Percentiles rank a stretch among this genome's conserved stretches.
Conservation (phyloP, 2,329 filamentous ascomycete genomes). For the Xylaria sp. region DNA sequence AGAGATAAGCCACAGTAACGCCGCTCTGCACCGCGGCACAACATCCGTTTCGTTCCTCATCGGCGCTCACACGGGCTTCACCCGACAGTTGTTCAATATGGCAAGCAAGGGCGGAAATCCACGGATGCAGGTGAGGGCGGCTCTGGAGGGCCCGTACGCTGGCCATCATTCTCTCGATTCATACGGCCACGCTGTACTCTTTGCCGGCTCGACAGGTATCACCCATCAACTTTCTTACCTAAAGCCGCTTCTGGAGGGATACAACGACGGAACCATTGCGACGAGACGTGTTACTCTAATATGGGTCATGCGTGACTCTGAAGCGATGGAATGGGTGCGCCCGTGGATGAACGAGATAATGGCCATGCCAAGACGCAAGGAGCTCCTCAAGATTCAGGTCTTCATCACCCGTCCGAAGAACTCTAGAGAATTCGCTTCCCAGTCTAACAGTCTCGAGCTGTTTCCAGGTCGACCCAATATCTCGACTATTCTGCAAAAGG, state of each 20-base stretch:
- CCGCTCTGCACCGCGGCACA: slow-evolving; percentile 49
- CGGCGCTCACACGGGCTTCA: slow-evolving; percentile 88
- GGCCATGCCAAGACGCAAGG: slow-evolving; percentile 80
- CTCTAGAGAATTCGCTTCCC: slow-evolving; percentile 81
- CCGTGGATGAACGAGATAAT: slow-evolving; percentile 84
- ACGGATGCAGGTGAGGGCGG: slow-evolving; percentile 73
- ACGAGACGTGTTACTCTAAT: slow-evolving; percentile 84
- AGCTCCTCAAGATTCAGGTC: slow-evolving; percentile 85
- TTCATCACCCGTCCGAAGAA: slow-evolving; percentile 91
- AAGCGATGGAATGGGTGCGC: slow-evolving; percentile 92
- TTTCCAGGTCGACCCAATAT: slow-evolving; percentile 90
- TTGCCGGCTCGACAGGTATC: slow-evolving; percentile 93
- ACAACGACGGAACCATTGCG: slow-evolving; percentile 76
- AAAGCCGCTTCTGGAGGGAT: slow-evolving; percentile 77
- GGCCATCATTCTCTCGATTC: slow-evolving; percentile 87
- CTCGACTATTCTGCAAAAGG: slow-evolving; percentile 79
- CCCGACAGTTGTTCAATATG: slow-evolving; percentile 79
- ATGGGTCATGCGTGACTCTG: slow-evolving; percentile 91
- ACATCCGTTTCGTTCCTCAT: slow-evolving; percentile 82
- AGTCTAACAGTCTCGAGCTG: slow-evolving; percentile 87
- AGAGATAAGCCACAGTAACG: slow-evolving; percentile 50
- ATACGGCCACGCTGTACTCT: slow-evolving; percentile 90
- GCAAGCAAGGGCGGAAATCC: slow-evolving; percentile 66
- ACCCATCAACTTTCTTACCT: slow-evolving; percentile 94
- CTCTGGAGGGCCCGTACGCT: slow-evolving; percentile 90